Evolutionary conservation across 2,329 filamentous ascomycete genomes (phyloP).

Genomic region (Diaporthe sp.): DNA sequence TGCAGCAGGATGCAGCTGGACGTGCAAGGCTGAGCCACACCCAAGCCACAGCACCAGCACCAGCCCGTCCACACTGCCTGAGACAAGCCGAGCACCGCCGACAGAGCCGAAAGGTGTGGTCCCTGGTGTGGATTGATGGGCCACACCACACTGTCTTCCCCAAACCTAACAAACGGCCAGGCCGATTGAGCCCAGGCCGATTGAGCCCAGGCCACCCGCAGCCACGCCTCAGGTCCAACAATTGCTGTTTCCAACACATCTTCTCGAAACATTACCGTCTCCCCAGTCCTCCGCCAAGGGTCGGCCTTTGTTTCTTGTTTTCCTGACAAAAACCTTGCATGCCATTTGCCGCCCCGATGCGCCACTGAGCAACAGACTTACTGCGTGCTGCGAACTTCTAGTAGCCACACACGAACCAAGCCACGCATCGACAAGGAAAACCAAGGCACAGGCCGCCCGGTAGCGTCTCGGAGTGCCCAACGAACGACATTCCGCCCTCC

Average conservation of each 20-base stretch:
- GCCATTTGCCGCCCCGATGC: background rate
- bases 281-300: background rate
- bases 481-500: background rate
- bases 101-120: background rate
- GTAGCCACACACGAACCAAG: too few species aligned
- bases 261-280: background rate
- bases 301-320: background rate
- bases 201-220: background rate
- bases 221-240: slow-evolving; percentile 16
- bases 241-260: background rate
- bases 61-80: background rate
- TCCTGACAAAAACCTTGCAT: background rate
- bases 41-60: slow-evolving; percentile 12
- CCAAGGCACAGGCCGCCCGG: background rate
- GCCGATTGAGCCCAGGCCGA: background rate
- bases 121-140: background rate
- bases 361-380: background rate
- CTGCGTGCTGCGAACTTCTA: background rate
- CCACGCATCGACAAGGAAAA: background rate
- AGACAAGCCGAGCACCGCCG: background rate
- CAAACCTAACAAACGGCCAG: background rate
- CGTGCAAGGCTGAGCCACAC: slow-evolving; percentile 22
- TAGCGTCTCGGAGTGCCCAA: background rate
- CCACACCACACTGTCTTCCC: background rate
- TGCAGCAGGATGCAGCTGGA: background rate